Conservation (phyloP, 1,139 yeast genomes). For the Cylindricascospora bacillispora region DNA sequence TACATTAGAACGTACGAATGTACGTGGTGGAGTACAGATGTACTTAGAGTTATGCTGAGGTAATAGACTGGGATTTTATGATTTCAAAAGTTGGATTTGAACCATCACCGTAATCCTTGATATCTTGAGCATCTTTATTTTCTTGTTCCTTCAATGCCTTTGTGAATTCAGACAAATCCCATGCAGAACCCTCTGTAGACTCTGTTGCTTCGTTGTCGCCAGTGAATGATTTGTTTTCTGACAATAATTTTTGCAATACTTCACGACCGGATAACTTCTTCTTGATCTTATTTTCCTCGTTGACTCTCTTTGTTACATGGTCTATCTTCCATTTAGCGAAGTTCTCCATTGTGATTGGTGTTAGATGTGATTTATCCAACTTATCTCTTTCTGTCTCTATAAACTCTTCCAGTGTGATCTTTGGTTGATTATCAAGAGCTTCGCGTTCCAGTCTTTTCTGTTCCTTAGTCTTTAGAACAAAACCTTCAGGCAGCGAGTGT, state of each 20-base stretch:
- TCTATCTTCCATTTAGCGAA: slow-evolving; percentile 76
- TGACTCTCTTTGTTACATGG: slow-evolving; percentile 48
- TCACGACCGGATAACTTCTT: slow-evolving; percentile 65
- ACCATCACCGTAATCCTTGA: slow-evolving; percentile 33
- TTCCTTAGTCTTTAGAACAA: slow-evolving; percentile 91
- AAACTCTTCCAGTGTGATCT: slow-evolving; percentile 89
- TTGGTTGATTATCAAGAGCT: slow-evolving; percentile 77
- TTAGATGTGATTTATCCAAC: slow-evolving; percentile 62
- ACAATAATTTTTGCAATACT: slow-evolving; percentile 59
- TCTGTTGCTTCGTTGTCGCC: slow-evolving; percentile 31
- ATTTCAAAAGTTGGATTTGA: slow-evolving; percentile 27
- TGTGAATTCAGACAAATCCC: slow-evolving; percentile 50
- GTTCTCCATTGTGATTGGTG: slow-evolving; percentile 80
- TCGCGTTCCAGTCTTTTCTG: slow-evolving; percentile 80
- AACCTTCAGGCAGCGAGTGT: slow-evolving; percentile 97
- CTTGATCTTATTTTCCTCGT: slow-evolving; percentile 41
- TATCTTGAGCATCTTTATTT: slow-evolving; percentile 16
- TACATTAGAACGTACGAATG: too few relatives aligned
- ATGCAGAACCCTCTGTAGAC: slow-evolving; percentile 42
- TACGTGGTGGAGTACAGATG: too few relatives aligned
- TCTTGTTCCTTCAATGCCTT: slow-evolving; percentile 20
- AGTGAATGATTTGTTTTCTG: slow-evolving; percentile 37
- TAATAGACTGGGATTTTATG: too few relatives aligned
- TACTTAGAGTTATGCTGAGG: too few relatives aligned
- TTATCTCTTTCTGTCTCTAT: slow-evolving; percentile 86